These are phyloP conservation scores for Coemansia pectinata DNA, from an alignment of 192 early-diverging fungal genomes.

Conservation along the genomic window DNA sequence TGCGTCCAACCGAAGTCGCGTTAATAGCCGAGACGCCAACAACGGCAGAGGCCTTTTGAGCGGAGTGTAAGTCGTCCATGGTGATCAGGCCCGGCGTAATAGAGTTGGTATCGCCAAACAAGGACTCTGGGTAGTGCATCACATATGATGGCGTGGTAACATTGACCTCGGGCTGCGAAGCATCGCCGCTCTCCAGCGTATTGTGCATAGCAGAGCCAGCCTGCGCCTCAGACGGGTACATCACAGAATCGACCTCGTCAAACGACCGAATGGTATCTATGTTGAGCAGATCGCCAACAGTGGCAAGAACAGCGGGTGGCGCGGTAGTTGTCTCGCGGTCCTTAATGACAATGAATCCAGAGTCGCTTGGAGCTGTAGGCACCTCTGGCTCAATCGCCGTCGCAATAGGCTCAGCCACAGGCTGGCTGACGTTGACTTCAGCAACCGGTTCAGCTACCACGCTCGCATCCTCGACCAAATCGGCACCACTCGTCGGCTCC, in stretches of 20 bases:
- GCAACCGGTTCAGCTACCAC: background rate
- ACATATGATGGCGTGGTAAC: constrained; percentile 45
- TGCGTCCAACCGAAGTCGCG: constrained; percentile 37
- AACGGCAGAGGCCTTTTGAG: constrained; percentile 49
- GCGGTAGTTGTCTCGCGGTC: background rate
- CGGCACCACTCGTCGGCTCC: background rate
- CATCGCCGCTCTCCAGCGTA: background rate
- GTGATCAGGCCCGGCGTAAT: constrained; percentile 41
- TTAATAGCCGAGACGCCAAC: constrained; percentile 48
- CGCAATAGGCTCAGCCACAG: background rate
- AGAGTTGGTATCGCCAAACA: constrained; percentile 45
- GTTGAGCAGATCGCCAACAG: background rate
- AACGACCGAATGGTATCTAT: background rate
- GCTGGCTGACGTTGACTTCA: background rate
- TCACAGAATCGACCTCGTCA: background rate
- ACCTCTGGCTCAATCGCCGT: background rate
- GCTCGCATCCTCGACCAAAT: background rate
- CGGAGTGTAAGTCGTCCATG: constrained; percentile 46
- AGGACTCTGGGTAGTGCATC: constrained; percentile 52
- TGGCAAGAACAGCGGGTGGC: background rate
- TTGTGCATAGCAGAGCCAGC: background rate
- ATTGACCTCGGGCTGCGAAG: background rate
- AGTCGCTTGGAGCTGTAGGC: background rate
- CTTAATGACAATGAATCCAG: background rate
- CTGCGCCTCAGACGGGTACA: background rate